Base-by-base conservation (phyloP, 1,284 basidiomycete genomes). In the Ustilago trichophora region DNA sequence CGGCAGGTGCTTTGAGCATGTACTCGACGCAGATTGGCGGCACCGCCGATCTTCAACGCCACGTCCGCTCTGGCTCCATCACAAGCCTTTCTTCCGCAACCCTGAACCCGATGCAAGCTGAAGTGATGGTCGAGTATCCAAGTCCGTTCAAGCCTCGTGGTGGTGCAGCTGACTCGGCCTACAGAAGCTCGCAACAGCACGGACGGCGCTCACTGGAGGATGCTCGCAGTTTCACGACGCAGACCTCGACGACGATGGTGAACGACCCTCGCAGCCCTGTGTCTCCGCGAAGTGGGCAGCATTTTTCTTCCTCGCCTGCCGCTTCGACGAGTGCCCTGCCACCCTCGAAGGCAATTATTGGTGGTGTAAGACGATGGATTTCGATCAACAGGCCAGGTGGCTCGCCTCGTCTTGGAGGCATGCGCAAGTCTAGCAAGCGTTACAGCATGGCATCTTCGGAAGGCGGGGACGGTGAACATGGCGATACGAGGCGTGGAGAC, bases 321-420 rank as follows among this genome's bases (percentile, higher is more conserved):
- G 32, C 48, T 12, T 42, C 55, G 6, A 38, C 42, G 15, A 29
- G 32, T 25, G 43, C 48, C 2, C 40, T 51, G 26, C 48, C 56
- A 19, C 70, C 59, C 3, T 70, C 67, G 12, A 66, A 62, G 19
- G 73, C 72, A 9, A 56, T 76, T 22, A 73, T 76, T 8, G 75
- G 75, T 21, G 75, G 75, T 8, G 75, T 76, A 3, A 40, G 60
- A 25, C 49, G 75, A 18, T 76, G 75, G 75, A 76, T 76, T 43
- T 67, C 62, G 32, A 60, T 76, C 50, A 76, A 76, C 38, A 43
- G 52, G 22, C 51, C 66, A 12, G 50, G 57, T 31, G 45, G 54
- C 2, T 59, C 56, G 13, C 47, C 50, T 0, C 58, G 45, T 24
- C 41, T 58, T 3, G 38, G 51, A 4, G 40, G 49, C 31, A 7